Base-by-base conservation (phyloP, 2,329 filamentous ascomycete genomes). In the Apiospora sp. region DNA sequence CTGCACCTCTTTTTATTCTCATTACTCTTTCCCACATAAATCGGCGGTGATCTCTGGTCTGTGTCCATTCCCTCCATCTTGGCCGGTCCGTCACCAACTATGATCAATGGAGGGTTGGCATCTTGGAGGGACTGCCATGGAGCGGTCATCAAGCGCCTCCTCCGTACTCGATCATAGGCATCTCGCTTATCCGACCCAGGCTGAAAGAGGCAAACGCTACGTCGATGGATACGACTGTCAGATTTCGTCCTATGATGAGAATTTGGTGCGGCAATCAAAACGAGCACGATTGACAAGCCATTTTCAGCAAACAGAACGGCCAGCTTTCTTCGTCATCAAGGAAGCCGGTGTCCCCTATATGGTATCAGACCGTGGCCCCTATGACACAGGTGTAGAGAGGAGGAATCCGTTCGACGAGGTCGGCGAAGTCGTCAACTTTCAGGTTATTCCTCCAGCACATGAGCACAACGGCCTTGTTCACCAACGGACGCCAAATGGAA, bases 141-240 rank as follows among this genome's bases (percentile, higher is more conserved):
- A 76, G 74, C 80, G 80, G 75, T 81, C 80, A 71, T 77, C 77
- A 74, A 81, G 80, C 77, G 79, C 80, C 74, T 79, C 76, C 72
- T 74, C 68, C 30, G 44, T 79, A 61, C 77, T 72, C 71, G 75
- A 73, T 70, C 74, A 75, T 69, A 72, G 74, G 68, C 74, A 73
- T 70, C 71, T 72, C 70, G 75, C 76, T 70, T 73, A 72, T 69
- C 72, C 72, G 64, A 79, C 77, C 48, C 81, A 82, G 74, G 72
- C 80, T 73, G 77, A 79, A 37, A 80, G 78, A 72, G 83, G 81
- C 73, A 85, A 85, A 78, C 82, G 83, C 68, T 81, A 82, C 43
- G 80, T 82, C 71, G 82, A 80, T 75, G 77, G 82, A 68, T 78
- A 79, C 69, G 80, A 82, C 58, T 78, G 80, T 70, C 77, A 80